These are phyloP conservation scores for Protomyces macrosporus DNA, from an alignment of 1,139 yeast species.

Conservation along the genomic window DNA sequence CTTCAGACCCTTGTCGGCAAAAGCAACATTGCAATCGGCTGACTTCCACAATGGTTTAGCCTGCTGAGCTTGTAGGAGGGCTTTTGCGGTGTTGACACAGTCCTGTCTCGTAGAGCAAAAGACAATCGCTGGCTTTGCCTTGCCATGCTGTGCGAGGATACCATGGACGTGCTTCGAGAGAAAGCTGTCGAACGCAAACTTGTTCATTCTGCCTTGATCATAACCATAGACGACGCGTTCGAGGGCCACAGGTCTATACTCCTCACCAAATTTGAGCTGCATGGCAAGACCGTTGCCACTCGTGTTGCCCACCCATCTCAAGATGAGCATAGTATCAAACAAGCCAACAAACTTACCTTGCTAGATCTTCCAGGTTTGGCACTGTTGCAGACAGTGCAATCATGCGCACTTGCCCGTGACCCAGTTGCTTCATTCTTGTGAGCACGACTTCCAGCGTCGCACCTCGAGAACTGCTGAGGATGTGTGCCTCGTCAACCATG, in stretches of 20 bases:
- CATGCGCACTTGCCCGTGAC: slow-evolving; percentile 42
- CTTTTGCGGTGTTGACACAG: slow-evolving; percentile 47
- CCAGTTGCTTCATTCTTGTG: slow-evolving; percentile 49
- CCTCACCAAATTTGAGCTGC: slow-evolving; percentile 43
- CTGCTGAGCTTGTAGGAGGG: slow-evolving; percentile 35
- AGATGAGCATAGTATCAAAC: background rate
- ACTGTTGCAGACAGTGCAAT: slow-evolving; percentile 54
- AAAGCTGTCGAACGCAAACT: slow-evolving; percentile 46
- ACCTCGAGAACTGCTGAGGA: slow-evolving; percentile 48
- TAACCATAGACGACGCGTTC: slow-evolving; percentile 46
- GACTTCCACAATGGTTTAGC: slow-evolving; percentile 14
- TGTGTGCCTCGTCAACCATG: slow-evolving; percentile 42
- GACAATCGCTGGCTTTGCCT: slow-evolving; percentile 45
- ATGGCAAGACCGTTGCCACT: slow-evolving; percentile 2
- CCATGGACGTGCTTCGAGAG: slow-evolving; percentile 44
- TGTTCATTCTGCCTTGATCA: slow-evolving; percentile 38
- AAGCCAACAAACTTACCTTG: slow-evolving; percentile 43
- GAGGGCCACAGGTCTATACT: slow-evolving; percentile 46
- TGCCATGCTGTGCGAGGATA: slow-evolving; percentile 41
- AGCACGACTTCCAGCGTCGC: slow-evolving; percentile 51
- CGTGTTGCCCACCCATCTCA: slow-evolving; percentile 14
- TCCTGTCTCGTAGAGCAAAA: slow-evolving; percentile 54
- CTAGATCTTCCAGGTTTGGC: slow-evolving; percentile 49
- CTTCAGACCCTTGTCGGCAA: slow-evolving; percentile 40
- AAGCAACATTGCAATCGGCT: slow-evolving; percentile 21